phyloP scores from a whole-genome alignment of 164 flowering plant genomes.

The Amborella trichopoda region DNA sequence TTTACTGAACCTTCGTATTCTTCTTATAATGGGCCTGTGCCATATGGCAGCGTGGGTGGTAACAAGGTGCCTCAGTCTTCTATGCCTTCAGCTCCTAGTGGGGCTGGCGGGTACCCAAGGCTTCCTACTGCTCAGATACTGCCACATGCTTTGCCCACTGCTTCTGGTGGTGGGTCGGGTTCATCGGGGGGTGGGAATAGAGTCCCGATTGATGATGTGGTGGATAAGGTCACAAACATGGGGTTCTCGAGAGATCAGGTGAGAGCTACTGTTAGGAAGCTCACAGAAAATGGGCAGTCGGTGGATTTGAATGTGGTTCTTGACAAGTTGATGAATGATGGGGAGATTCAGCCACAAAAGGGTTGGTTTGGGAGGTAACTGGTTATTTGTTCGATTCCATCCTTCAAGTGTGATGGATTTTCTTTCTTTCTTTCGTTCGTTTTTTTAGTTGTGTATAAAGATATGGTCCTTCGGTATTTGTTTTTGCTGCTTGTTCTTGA shows the following conservation, averaged over 20 bases:
- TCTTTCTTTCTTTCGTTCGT: too few relatives aligned
- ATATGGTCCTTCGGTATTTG: too few relatives aligned
- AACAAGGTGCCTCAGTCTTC: conserved; percentile 23
- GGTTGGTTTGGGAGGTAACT: conserved; percentile 72
- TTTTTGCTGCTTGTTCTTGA: too few relatives aligned
- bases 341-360: conserved; percentile 51
- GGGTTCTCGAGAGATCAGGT: conserved; percentile 89
- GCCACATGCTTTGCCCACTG: conserved; percentile 76
- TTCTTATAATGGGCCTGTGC: conserved; percentile 31
- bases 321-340: conserved; percentile 88
- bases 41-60: conserved; percentile 42
- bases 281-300: conserved; percentile 88
- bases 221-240: conserved; percentile 76
- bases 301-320: conserved; percentile 87
- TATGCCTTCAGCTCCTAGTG: conserved; percentile 27
- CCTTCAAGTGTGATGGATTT: too few relatives aligned
- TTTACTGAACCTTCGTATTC: conserved; percentile 37
- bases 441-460: too few relatives aligned
- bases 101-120: conserved; percentile 59
- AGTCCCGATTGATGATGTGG: conserved; percentile 85
- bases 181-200: conserved; percentile 67
- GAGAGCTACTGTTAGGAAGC: conserved; percentile 61
- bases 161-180: conserved; percentile 36
- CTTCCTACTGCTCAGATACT: conserved; percentile 75
- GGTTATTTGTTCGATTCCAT: too few relatives aligned